A percentile compares a stretch with the other conserved stretches of the same genome.
These are phyloP conservation scores for Ceratocystis alfenasii DNA, from an alignment of 2,329 filamentous ascomycete species.

Conservation along the genomic window DNA sequence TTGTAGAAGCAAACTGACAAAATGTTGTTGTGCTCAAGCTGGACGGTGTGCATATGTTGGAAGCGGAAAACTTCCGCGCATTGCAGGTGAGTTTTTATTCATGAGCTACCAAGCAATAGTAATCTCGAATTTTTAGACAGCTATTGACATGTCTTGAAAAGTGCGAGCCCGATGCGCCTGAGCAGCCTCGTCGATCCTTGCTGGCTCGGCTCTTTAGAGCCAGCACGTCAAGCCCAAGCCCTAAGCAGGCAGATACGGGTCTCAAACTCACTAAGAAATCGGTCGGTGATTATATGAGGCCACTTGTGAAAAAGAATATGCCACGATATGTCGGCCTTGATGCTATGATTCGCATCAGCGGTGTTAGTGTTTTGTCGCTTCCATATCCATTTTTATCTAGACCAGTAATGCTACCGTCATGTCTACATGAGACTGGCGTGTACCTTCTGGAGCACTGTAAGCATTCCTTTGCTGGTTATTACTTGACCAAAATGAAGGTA, in stretches of 20 bases:
- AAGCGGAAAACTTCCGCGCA: slow-evolving; percentile 30
- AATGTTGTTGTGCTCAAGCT: slow-evolving; percentile 27
- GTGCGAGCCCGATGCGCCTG: slow-evolving; percentile 21
- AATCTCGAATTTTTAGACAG: background rate
- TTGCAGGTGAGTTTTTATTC: slow-evolving; percentile 28
- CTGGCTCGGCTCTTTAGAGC: slow-evolving; percentile 20
- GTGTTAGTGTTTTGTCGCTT: slow-evolving; percentile 49
- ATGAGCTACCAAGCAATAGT: background rate
- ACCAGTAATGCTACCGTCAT: slow-evolving; percentile 49
- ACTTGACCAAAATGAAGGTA: background rate
- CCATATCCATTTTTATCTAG: slow-evolving; percentile 47
- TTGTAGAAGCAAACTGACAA: background rate
- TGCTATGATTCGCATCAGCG: slow-evolving; percentile 50
- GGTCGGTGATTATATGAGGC: slow-evolving; percentile 20
- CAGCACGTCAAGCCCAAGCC: background rate
- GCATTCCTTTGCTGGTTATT: slow-evolving; percentile 22
- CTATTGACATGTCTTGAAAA: slow-evolving; percentile 23
- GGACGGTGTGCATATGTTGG: slow-evolving; percentile 41
- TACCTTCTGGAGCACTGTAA: slow-evolving; percentile 49
- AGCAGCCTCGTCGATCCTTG: slow-evolving; percentile 21
- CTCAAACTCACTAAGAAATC: slow-evolving; percentile 20
- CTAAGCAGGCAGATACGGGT: slow-evolving; percentile 9
- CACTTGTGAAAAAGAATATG: slow-evolving; percentile 21
- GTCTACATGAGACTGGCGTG: slow-evolving; percentile 54
- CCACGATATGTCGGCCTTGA: slow-evolving; percentile 35